Conservation (phyloP, 2,329 filamentous ascomycete species). For the Ilyonectria destructans region DNA sequence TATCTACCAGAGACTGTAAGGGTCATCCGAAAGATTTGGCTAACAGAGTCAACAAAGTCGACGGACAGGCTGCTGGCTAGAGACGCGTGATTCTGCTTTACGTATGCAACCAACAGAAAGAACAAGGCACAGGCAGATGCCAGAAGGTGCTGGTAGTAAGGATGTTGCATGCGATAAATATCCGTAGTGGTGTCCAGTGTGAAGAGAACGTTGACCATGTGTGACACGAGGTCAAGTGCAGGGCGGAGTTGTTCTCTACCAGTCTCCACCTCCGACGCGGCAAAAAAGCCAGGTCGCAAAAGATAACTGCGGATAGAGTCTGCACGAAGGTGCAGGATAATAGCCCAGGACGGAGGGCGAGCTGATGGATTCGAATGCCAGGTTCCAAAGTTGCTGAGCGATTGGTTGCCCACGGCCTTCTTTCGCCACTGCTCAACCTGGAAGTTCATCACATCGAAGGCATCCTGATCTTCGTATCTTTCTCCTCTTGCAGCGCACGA, state of each 20-base stretch:
- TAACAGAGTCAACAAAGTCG: slow-evolving; percentile 13
- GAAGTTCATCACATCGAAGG: slow-evolving; percentile 50
- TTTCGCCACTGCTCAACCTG: slow-evolving; percentile 51
- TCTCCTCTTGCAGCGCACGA: slow-evolving; percentile 13
- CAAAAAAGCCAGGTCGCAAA: slow-evolving; percentile 4
- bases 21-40: slow-evolving; percentile 7
- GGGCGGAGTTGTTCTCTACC: not conserved
- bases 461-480: slow-evolving; percentile 45
- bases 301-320: slow-evolving; percentile 10
- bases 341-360: slow-evolving; percentile 13
- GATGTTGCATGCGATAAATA: slow-evolving; percentile 21
- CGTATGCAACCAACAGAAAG: slow-evolving; percentile 10
- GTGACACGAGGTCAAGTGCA: slow-evolving; percentile 3
- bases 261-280: slow-evolving; percentile 5
- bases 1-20: not conserved
- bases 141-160: slow-evolving; percentile 20
- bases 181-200: slow-evolving; percentile 11
- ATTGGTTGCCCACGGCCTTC: slow-evolving; percentile 40
- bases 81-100: not conserved
- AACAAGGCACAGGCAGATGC: slow-evolving; percentile 6
- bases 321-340: slow-evolving; percentile 6
- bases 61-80: not conserved
- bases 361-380: slow-evolving; percentile 5
- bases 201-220: slow-evolving; percentile 14
- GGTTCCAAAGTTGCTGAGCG: not conserved